These are phyloP conservation scores for Allantophomopsis cytisporea DNA, from an alignment of 2,329 filamentous ascomycete species.

Conservation along the genomic window DNA sequence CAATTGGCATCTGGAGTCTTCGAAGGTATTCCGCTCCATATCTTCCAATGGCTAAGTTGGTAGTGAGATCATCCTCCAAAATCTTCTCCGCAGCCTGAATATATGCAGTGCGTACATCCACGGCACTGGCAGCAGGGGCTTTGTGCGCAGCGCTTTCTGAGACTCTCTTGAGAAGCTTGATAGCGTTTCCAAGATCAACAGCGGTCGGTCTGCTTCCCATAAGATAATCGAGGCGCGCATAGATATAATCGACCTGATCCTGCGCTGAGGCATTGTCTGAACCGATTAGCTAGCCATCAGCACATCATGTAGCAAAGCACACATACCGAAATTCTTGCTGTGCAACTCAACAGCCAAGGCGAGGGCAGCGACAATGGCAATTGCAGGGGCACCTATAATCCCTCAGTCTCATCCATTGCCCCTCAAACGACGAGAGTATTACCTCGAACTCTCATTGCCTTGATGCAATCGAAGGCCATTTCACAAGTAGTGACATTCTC, in stretches of 20 bases:
- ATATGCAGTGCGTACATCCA: conserved; percentile 53
- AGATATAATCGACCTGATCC: conserved; percentile 58
- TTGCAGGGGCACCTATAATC: conserved; percentile 65
- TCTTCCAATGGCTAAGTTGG: conserved; percentile 76
- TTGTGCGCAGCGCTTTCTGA: conserved; percentile 32
- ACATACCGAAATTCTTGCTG: conserved; percentile 32
- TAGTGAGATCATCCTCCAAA: conserved; percentile 71
- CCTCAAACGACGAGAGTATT: conserved; percentile 2
- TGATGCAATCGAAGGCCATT: conserved; percentile 74
- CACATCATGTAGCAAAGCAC: conserved; percentile 1
- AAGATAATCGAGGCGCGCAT: conserved; percentile 70
- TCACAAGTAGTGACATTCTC: conserved; percentile 56
- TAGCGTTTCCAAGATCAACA: conserved; percentile 87
- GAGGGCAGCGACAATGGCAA: conserved; percentile 92
- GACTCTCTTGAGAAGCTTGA: conserved; percentile 58
- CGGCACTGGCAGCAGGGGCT: conserved; percentile 25
- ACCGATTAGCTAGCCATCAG: neutral
- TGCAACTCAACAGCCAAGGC: conserved; percentile 76
- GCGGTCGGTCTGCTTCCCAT: conserved; percentile 85
- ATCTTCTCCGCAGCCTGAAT: conserved; percentile 75
- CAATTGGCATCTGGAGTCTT: conserved; percentile 15
- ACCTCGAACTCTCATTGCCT: conserved; percentile 63
- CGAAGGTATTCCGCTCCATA: conserved; percentile 74
- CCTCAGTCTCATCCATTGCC: conserved; percentile 5
- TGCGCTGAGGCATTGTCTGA: conserved; percentile 14